Evolutionary conservation across 2,329 filamentous ascomycete species (phyloP).

Genomic region (Xylariaceae sp.): DNA sequence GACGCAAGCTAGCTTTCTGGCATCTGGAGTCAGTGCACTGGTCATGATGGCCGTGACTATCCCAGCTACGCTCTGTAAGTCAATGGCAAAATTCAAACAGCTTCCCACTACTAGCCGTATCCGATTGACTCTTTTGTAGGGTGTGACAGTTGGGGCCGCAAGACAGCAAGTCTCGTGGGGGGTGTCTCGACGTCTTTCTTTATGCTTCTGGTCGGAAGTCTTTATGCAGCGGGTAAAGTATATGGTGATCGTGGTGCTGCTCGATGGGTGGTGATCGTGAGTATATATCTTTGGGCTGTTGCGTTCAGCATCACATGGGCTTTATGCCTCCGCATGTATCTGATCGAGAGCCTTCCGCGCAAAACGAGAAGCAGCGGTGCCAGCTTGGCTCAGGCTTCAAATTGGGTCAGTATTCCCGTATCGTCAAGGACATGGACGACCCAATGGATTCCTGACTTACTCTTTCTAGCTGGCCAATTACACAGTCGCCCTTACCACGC

Average conservation of each 20-base stretch:
- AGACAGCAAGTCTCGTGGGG: slow-evolving; percentile 48
- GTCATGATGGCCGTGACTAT: slow-evolving; percentile 55
- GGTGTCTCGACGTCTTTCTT: slow-evolving; percentile 44
- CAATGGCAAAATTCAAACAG: too few relatives aligned
- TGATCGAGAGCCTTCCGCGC: slow-evolving; percentile 53
- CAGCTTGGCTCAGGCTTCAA: slow-evolving; percentile 39
- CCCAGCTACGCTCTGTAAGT: too few relatives aligned
- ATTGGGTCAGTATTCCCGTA: slow-evolving; percentile 17
- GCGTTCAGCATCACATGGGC: slow-evolving; percentile 47
- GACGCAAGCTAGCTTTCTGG: slow-evolving; percentile 51
- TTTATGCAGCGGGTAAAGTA: slow-evolving; percentile 45
- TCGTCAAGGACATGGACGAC: neutral
- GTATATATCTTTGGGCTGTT: slow-evolving; percentile 45
- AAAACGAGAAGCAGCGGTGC: slow-evolving; percentile 51
- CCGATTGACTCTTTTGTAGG: slow-evolving; percentile 45
- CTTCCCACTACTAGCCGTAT: too few relatives aligned
- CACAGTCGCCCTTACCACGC: slow-evolving; percentile 39
- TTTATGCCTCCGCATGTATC: slow-evolving; percentile 52
- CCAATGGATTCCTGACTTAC: neutral
- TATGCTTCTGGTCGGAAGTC: slow-evolving; percentile 50
- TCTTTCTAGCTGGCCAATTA: slow-evolving; percentile 20
- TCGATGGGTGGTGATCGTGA: slow-evolving; percentile 46
- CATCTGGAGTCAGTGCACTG: slow-evolving; percentile 56
- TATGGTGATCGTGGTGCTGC: slow-evolving; percentile 34
- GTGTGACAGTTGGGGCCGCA: slow-evolving; percentile 54